phyloP scores from a whole-genome alignment of 805 yeast species.

The Teunomyces pallodes region DNA sequence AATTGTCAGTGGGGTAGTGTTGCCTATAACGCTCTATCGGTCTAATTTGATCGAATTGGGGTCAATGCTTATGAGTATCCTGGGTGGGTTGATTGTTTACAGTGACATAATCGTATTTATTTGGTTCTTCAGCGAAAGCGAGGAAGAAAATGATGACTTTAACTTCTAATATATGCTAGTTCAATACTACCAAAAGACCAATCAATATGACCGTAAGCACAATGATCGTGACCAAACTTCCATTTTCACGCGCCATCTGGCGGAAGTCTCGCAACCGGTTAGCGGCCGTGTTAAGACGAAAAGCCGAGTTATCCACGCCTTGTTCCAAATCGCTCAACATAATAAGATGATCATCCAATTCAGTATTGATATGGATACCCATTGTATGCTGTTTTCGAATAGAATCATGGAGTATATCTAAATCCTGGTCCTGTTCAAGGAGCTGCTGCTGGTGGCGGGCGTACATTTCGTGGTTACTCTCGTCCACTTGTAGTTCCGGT shows the following conservation, averaged over 20 bases:
- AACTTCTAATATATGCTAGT: conserved; percentile 31
- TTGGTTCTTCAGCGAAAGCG: conserved; percentile 46
- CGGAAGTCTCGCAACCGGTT: conserved; percentile 30
- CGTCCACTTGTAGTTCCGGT: conserved; percentile 22
- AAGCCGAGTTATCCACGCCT: conserved; percentile 37
- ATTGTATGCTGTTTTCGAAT: conserved; percentile 36
- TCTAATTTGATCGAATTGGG: conserved; percentile 36
- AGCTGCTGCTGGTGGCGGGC: conserved; percentile 43
- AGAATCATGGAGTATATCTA: conserved; percentile 33
- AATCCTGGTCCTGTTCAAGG: conserved; percentile 35
- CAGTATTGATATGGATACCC: conserved; percentile 39
- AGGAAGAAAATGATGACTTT: conserved; percentile 45
- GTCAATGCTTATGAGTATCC: conserved; percentile 41
- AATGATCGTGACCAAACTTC: conserved; percentile 41
- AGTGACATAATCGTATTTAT: conserved; percentile 42
- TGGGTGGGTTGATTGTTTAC: conserved; percentile 46
- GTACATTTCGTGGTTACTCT: conserved; percentile 38
- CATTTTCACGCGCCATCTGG: conserved; percentile 37
- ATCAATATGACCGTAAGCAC: conserved; percentile 40
- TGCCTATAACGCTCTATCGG: conserved; percentile 42
- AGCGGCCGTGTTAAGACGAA: conserved; percentile 30
- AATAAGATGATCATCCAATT: conserved; percentile 41
- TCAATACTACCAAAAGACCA: conserved; percentile 39
- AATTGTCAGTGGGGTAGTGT: conserved; percentile 43
- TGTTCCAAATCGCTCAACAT: conserved; percentile 39